Evolutionary conservation across 1,139 yeast species (phyloP).

Genomic region (Geotrichum carabidarum): DNA sequence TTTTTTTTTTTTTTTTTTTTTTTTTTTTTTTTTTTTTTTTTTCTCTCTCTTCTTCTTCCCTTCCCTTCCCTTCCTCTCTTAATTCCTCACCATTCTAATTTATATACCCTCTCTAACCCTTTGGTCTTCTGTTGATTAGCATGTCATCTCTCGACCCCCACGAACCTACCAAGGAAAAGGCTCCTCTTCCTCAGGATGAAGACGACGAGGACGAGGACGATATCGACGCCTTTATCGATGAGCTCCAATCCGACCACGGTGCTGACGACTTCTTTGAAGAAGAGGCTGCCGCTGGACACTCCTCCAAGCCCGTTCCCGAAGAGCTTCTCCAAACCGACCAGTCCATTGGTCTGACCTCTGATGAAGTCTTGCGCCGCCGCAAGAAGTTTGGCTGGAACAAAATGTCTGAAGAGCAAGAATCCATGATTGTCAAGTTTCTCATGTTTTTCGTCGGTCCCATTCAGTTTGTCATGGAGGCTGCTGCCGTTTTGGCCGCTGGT

Average conservation of each 20-base stretch:
- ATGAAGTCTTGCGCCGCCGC: conserved; percentile 80
- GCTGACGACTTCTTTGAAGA: conserved; percentile 55
- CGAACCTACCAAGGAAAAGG: conserved; percentile 42
- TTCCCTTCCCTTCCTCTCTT: neutral
- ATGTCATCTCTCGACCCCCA: conserved; percentile 23
- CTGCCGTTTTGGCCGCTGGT: conserved; percentile 97
- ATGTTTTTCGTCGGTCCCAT: conserved; percentile 97
- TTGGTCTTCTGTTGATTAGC: neutral
- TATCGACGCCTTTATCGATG: conserved; percentile 83
- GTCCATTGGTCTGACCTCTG: conserved; percentile 68
- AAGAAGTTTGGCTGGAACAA: conserved; percentile 92
- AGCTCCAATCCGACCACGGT: conserved; percentile 78
- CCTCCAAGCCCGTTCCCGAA: conserved; percentile 74
- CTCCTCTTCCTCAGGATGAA: conserved; percentile 44
- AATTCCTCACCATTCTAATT: neutral
- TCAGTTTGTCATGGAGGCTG: conserved; percentile 98
- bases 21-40: conserved; percentile 1
- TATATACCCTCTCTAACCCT: neutral
- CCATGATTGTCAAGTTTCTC: conserved; percentile 73
- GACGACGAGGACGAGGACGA: conserved; percentile 74
- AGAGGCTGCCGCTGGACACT: conserved; percentile 40
- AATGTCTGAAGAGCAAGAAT: conserved; percentile 91
- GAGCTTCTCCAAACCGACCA: conserved; percentile 87
- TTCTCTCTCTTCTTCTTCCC: neutral
- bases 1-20: no score